A percentile compares a stretch with the other conserved stretches of the same genome.
These are phyloP conservation scores for Podospora tetraspora DNA, from an alignment of 495 filamentous ascomycete species.

Conservation along the genomic window DNA sequence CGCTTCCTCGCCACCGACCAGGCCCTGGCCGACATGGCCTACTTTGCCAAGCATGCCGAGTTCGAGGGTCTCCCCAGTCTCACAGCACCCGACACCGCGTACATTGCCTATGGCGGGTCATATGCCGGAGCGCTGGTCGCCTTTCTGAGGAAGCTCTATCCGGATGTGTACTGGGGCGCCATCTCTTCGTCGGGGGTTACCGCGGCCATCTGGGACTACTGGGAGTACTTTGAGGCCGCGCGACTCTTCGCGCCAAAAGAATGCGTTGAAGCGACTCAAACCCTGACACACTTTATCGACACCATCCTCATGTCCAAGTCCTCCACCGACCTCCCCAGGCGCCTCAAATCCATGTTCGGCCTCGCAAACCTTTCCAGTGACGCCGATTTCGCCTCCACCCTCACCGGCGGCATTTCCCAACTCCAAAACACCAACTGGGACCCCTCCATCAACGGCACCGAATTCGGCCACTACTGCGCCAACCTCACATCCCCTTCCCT, in stretches of 20 bases:
- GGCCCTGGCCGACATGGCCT: slow-evolving; percentile 64
- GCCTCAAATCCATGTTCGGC: slow-evolving; percentile 58
- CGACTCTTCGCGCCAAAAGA: slow-evolving; percentile 45
- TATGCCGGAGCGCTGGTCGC: slow-evolving; percentile 71
- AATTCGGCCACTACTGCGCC: slow-evolving; percentile 55
- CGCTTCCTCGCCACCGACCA: slow-evolving; percentile 74
- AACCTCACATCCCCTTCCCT: slow-evolving; percentile 48
- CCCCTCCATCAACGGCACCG: slow-evolving; percentile 47
- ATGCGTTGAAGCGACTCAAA: slow-evolving; percentile 53
- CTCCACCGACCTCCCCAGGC: slow-evolving; percentile 36
- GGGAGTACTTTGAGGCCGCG: slow-evolving; percentile 64
- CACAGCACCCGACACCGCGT: slow-evolving; percentile 53
- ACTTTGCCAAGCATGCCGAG: slow-evolving; percentile 62
- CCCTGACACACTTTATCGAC: slow-evolving; percentile 57
- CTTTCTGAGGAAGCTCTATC: slow-evolving; percentile 63
- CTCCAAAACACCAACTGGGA: slow-evolving; percentile 71
- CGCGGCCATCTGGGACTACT: slow-evolving; percentile 65
- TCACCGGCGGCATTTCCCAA: slow-evolving; percentile 46
- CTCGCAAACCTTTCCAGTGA: slow-evolving; percentile 52
- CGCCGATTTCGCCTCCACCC: slow-evolving; percentile 55
- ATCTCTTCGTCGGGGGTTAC: slow-evolving; percentile 69
- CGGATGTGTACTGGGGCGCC: slow-evolving; percentile 61
- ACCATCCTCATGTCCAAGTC: slow-evolving; percentile 55
- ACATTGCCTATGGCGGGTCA: slow-evolving; percentile 67
- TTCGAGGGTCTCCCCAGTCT: slow-evolving; percentile 59